phyloP scores from a whole-genome alignment of 2,329 filamentous ascomycete genomes.

The Herpotrichia juniperi region DNA sequence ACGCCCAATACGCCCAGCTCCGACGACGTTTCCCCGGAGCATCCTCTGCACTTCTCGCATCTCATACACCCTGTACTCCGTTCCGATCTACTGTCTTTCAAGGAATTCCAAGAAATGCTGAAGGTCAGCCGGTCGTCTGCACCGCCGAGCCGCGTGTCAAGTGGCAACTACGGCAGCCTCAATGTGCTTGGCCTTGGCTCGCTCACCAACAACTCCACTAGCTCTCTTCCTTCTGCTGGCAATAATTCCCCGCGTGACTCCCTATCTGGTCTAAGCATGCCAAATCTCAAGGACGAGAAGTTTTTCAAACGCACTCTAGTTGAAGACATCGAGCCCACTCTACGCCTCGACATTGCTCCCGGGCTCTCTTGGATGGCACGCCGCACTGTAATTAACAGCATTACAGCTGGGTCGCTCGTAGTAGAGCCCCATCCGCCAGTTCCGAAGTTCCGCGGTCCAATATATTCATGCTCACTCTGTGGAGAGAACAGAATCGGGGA shows the following conservation, averaged over 20 bases:
- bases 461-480: conserved; percentile 82
- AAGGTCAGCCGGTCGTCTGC: conserved; percentile 63
- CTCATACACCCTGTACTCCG: conserved; percentile 83
- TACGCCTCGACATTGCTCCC: conserved; percentile 86
- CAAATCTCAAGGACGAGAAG: conserved; percentile 82
- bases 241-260: conserved; percentile 46
- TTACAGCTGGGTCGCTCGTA: conserved; percentile 83
- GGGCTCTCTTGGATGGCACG: conserved; percentile 93
- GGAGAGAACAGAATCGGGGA: conserved; percentile 79
- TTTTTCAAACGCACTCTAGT: conserved; percentile 90
- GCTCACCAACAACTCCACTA: conserved; percentile 57
- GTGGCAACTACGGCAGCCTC: conserved; percentile 71
- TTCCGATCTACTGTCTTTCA: conserved; percentile 78
- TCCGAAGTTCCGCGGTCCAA: conserved; percentile 60
- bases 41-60: conserved; percentile 77
- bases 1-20: conserved; percentile 55
- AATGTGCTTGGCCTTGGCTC: conserved; percentile 64
- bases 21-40: conserved; percentile 64
- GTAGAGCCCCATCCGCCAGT: conserved; percentile 74
- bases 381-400: conserved; percentile 79
- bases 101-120: conserved; percentile 83
- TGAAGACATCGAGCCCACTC: conserved; percentile 93
- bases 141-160: conserved; percentile 70
- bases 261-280: conserved; percentile 44
- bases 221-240: conserved; percentile 57